Conservation (phyloP, 768 basidiomycete genomes). For the Boletus coccyginus region DNA sequence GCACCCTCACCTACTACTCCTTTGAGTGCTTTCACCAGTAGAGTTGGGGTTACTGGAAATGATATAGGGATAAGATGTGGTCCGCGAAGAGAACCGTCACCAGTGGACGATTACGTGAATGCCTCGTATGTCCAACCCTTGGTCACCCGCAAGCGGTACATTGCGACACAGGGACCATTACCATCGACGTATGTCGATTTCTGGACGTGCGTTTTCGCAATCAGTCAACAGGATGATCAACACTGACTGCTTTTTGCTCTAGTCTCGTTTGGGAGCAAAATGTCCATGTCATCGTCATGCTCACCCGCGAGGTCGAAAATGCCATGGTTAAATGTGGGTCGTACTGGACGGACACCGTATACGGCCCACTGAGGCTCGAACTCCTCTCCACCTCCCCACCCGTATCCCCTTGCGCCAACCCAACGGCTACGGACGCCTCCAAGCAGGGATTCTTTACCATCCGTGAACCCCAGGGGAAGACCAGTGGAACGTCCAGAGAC, state of each 20-base stretch:
- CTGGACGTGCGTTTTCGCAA: slow-evolving; percentile 72
- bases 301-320: slow-evolving; percentile 89
- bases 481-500: slow-evolving; percentile 7
- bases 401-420: slow-evolving; percentile 11
- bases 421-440: slow-evolving; percentile 35
- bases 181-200: slow-evolving; percentile 89
- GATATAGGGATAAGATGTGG: not conserved
- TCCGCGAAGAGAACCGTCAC: slow-evolving; percentile 27
- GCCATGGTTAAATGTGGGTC: slow-evolving; percentile 86
- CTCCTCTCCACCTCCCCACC: slow-evolving; percentile 45
- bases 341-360: slow-evolving; percentile 76
- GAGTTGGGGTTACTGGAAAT: not conserved
- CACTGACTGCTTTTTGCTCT: slow-evolving; percentile 7
- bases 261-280: slow-evolving; percentile 94
- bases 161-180: slow-evolving; percentile 94
- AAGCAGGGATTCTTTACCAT: slow-evolving; percentile 38
- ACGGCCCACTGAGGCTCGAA: slow-evolving; percentile 69
- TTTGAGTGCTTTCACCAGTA: not conserved
- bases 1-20: not conserved
- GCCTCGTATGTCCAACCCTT: slow-evolving; percentile 91
- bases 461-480: slow-evolving; percentile 19
- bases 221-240: not conserved
- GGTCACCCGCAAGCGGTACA: slow-evolving; percentile 79
- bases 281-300: slow-evolving; percentile 94
- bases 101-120: slow-evolving; percentile 89